Evolutionary conservation across 306 rosid genomes (phyloP).

Genomic region (Fagus sylvatica): DNA sequence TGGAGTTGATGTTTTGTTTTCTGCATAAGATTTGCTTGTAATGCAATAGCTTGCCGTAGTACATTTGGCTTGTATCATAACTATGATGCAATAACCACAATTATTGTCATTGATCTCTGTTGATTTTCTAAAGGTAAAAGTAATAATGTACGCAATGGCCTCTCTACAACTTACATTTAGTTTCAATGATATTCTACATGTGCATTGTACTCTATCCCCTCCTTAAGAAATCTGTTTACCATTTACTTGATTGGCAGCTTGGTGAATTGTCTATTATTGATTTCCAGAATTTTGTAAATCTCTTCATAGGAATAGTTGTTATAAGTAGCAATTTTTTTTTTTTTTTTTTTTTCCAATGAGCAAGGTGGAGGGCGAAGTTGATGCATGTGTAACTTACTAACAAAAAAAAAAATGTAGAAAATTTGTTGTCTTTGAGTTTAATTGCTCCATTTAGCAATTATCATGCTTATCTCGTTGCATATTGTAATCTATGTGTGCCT

Average conservation of each 20-base stretch:
- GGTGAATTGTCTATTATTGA: conserved; percentile 11
- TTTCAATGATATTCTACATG: background rate
- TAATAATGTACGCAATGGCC: background rate
- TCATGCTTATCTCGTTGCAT: conserved; percentile 21
- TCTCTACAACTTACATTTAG: background rate
- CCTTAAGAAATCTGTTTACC: background rate
- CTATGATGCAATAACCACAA: background rate
- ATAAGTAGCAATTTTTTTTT: background rate
- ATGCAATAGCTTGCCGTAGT: background rate
- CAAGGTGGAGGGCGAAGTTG: too few species aligned
- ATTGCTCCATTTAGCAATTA: conserved; percentile 16
- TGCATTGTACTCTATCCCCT: background rate
- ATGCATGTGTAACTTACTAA: background rate
- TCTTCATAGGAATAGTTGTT: background rate
- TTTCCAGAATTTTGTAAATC: conserved; percentile 10
- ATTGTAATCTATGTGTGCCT: conserved; percentile 12
- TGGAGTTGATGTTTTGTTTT: background rate
- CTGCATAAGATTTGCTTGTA: background rate
- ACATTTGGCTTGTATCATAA: background rate
- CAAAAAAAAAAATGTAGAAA: too few species aligned
- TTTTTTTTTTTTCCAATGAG: background rate
- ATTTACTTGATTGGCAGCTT: background rate
- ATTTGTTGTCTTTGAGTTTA: background rate
- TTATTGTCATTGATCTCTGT: background rate
- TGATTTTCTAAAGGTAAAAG: background rate